Evolutionary conservation across 176 grass and related monocot species (phyloP), one percentile per base, ranked within the genome.

Genomic region (Rhynchospora pubera): DNA sequence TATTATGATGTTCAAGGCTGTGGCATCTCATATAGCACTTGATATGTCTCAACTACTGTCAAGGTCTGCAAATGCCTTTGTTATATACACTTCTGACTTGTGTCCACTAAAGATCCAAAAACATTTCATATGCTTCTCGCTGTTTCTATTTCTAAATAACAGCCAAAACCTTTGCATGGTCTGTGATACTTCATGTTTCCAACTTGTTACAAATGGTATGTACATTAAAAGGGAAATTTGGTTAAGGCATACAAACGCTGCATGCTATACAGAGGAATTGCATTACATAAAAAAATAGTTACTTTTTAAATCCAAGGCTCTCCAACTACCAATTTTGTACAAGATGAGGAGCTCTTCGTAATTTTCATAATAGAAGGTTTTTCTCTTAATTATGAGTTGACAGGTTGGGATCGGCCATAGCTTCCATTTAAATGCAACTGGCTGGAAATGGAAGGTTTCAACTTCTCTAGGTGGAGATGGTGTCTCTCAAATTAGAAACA

Each of bases 401-500:
- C 90, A 94, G 90, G 92, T 98, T 21, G 96, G 96, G 1, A 88
- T 98, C 57, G 96, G 92, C 21, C 96, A 98, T 82, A 98, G 87
- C 79, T 98, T 83, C 85, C 92, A 82, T 24, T 46, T 95, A 21
- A 91, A 95, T 69, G 92, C 96, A 43, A 91, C 82, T 50, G 92
- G 90, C 45, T 98, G 96, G 96, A 95, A 95, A 82, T 98, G 96
- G 96, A 94, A 95, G 69, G 89, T 93, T 84, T 93, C 96, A 51
- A 94, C 92, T 56, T 90, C 87, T 83, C 89, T 98, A 45, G 92
- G 96, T 46, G 90, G 92, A 88, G 96, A 95, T 73, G 96, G 96
- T 21, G 9, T 98, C 51, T 98, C 96, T 68, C 86, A 94, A 57
- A 93, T 95, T 59, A 89, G 92, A 87, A 98, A 98, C 63, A 98